These are phyloP conservation scores for Phytophthora palmivora DNA, from an alignment of 352 stramenopile species.

Conservation along the genomic window DNA sequence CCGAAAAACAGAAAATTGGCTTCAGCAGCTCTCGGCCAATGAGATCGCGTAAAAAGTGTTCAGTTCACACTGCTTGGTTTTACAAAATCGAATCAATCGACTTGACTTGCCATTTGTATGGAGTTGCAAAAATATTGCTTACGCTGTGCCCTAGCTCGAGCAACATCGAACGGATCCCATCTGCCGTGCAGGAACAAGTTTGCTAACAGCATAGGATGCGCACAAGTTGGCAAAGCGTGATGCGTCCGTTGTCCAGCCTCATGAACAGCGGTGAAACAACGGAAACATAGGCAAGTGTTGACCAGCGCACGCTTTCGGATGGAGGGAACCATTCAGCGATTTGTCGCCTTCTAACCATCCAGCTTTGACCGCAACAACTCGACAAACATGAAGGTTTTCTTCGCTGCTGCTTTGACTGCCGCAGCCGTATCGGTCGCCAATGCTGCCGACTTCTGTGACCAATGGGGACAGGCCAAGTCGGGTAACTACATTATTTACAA, in stretches of 20 bases:
- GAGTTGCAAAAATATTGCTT: not conserved
- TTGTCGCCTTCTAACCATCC: constrained; percentile 15
- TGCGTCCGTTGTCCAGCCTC: constrained; percentile 3
- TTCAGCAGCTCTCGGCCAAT: constrained; percentile 8
- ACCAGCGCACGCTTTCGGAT: constrained; percentile 15
- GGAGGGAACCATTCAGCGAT: constrained; percentile 26
- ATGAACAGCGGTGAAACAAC: constrained; percentile 6
- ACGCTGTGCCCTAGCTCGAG: not conserved
- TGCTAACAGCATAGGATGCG: constrained; percentile 20
- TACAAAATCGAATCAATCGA: not conserved
- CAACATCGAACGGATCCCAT: constrained; percentile 16
- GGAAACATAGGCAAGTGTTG: constrained; percentile 19
- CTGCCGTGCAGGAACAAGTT: constrained; percentile 27
- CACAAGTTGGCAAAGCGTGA: constrained; percentile 8
- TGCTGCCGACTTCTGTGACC: constrained; percentile 41
- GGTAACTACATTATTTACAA: constrained; percentile 64
- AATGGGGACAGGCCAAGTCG: constrained; percentile 41
- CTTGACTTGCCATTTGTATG: constrained; percentile 4
- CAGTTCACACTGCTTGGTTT: constrained; percentile 1
- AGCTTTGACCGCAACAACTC: constrained; percentile 11
- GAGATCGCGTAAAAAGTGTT: constrained; percentile 8
- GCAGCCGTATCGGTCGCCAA: constrained; percentile 18
- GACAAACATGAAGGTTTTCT: constrained; percentile 39
- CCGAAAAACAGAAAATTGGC: constrained; percentile 14
- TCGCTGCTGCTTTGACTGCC: constrained; percentile 31